phyloP scores from a whole-genome alignment of 106 monocot species.

The Posidonia australis region DNA sequence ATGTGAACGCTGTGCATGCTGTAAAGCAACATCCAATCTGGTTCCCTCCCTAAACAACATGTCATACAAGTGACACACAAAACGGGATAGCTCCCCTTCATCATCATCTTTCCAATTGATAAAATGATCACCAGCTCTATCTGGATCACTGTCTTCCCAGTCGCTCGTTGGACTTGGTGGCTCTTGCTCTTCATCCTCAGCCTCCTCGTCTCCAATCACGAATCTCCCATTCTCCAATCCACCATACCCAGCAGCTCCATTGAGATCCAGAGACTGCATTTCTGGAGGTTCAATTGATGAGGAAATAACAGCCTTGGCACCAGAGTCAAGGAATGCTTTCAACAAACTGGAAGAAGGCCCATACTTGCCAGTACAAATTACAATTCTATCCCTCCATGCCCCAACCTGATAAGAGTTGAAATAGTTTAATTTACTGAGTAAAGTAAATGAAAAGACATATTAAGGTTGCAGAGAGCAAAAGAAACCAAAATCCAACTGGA shows the following conservation, averaged over 20 bases:
- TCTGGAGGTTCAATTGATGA: conserved; percentile 58
- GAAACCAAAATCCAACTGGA: too few species aligned
- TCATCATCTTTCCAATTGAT: conserved; percentile 32
- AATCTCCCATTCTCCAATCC: conserved; percentile 51
- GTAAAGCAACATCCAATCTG: conserved; percentile 56
- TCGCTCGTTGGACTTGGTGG: conserved; percentile 57
- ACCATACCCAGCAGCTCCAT: conserved; percentile 22
- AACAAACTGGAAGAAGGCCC: conserved; percentile 47
- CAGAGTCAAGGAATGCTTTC: conserved; percentile 85
- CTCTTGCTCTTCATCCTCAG: conserved; percentile 36
- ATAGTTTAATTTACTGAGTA: background rate
- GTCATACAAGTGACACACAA: conserved; percentile 63
- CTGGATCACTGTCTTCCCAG: conserved; percentile 83
- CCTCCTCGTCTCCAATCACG: conserved; percentile 80
- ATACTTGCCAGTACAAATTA: conserved; percentile 72
- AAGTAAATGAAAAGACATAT: too few species aligned
- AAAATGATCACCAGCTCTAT: conserved; percentile 14
- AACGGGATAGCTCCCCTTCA: conserved; percentile 73
- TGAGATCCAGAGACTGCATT: conserved; percentile 17
- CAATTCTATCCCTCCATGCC: conserved; percentile 86
- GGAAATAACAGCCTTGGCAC: conserved; percentile 89
- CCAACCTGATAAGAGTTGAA: conserved; percentile 44
- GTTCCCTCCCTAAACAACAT: conserved; percentile 63
- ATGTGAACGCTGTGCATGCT: conserved; percentile 47
- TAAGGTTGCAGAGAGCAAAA: too few species aligned